Conservation (phyloP, 345 rosid genomes). For the Erucastrum elatum region DNA sequence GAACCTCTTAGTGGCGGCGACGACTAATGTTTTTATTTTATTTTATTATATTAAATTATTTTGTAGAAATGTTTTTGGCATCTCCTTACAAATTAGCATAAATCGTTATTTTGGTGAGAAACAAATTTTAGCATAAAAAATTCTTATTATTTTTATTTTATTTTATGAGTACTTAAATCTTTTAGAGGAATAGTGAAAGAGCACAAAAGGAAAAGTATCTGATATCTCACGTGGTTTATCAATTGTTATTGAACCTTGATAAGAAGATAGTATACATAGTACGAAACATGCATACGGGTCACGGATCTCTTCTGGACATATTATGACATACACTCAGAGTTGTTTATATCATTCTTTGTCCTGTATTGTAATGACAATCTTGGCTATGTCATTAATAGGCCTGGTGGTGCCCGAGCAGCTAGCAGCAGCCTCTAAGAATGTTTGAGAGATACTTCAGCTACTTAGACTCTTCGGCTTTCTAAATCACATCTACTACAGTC, state of each 20-base stretch:
- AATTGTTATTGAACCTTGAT: neutral
- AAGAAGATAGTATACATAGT: too few species aligned
- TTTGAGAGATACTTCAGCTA: conserved; percentile 29
- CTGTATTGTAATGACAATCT: conserved; percentile 47
- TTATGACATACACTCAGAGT: conserved; percentile 49
- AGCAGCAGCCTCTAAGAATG: conserved; percentile 37
- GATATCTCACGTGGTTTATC: neutral
- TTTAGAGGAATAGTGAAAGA: neutral
- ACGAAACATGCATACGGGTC: neutral
- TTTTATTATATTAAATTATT: too few species aligned
- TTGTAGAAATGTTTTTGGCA: too few species aligned
- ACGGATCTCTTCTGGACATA: neutral
- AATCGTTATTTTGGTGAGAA: too few species aligned
- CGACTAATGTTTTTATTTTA: too few species aligned
- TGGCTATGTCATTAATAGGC: conserved; percentile 51
- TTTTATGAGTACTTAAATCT: neutral
- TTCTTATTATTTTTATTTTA: too few species aligned
- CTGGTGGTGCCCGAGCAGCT: conserved; percentile 37
- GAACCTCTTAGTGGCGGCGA: too few species aligned
- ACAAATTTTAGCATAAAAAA: neutral
- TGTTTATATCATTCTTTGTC: conserved; percentile 63
- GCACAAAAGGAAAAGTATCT: neutral
- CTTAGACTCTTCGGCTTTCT: conserved; percentile 46
- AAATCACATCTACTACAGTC: conserved; percentile 52
- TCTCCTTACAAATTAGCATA: too few species aligned